Conservation (phyloP, 192 early-diverging fungal genomes). For the Coemansia sp. region DNA sequence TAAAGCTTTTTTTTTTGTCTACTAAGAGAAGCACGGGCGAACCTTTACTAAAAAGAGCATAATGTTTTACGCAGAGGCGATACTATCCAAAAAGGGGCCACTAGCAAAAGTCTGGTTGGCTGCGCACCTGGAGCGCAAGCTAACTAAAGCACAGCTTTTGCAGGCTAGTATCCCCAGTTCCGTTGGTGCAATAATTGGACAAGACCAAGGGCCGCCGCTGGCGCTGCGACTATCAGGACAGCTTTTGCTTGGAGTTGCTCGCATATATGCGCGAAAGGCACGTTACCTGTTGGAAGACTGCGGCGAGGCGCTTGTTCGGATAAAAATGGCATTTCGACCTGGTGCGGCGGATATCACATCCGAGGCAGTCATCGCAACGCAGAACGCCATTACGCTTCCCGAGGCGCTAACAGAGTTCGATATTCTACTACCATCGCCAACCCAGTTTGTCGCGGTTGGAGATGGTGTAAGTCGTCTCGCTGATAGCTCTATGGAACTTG, state of each 20-base stretch:
- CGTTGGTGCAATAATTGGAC: conserved; percentile 80
- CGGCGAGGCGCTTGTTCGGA: conserved; percentile 89
- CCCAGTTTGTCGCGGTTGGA: conserved; percentile 30
- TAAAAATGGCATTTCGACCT: conserved; percentile 78
- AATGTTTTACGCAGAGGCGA: conserved; percentile 80
- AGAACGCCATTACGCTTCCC: conserved; percentile 82
- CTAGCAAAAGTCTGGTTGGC: conserved; percentile 97
- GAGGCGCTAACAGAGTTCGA: conserved; percentile 90
- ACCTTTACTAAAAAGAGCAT: neutral
- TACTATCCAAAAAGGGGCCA: conserved; percentile 81
- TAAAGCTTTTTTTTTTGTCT: neutral
- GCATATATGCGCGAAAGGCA: conserved; percentile 95
- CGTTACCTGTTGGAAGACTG: conserved; percentile 97
- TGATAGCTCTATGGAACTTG: conserved; percentile 15
- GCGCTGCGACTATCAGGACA: conserved; percentile 95
- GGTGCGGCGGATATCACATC: conserved; percentile 84
- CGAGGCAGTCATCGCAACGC: conserved; percentile 66
- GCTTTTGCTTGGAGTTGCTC: conserved; percentile 88
- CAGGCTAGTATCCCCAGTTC: conserved; percentile 89
- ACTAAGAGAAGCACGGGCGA: neutral
- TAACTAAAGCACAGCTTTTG: conserved; percentile 90
- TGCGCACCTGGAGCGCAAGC: conserved; percentile 95
- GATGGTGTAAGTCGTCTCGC: neutral
- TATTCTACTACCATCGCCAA: conserved; percentile 77
- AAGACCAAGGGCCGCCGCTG: conserved; percentile 76